phyloP scores from a whole-genome alignment of 1,139 yeast genomes.

The Nadsonia starkeyi-henricii region DNA sequence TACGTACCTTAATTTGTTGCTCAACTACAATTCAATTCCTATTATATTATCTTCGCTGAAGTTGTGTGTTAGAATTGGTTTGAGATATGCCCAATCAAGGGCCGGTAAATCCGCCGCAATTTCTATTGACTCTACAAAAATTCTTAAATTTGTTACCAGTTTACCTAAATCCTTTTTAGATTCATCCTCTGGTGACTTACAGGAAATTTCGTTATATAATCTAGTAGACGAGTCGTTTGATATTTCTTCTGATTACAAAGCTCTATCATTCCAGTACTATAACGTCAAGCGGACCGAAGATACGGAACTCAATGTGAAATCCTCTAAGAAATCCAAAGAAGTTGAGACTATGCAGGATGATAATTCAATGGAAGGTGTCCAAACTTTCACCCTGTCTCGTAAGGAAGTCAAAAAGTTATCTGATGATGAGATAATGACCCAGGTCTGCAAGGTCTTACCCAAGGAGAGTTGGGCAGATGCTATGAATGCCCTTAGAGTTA shows the following conservation, averaged over 20 bases:
- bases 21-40: slow-evolving; percentile 46
- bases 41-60: slow-evolving; percentile 51
- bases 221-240: slow-evolving; percentile 14
- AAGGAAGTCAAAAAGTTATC: slow-evolving; percentile 16
- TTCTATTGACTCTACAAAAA: slow-evolving; percentile 16
- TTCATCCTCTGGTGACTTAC: slow-evolving; percentile 12
- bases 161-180: slow-evolving; percentile 15
- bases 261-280: slow-evolving; percentile 20
- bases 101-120: slow-evolving; percentile 30
- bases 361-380: neutral
- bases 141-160: slow-evolving; percentile 19
- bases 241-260: slow-evolving; percentile 16
- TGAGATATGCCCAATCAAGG: slow-evolving; percentile 36
- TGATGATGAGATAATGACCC: slow-evolving; percentile 50
- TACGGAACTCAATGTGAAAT: neutral
- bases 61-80: slow-evolving; percentile 48
- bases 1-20: slow-evolving; percentile 45
- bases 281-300: neutral
- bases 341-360: neutral
- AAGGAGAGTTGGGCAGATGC: slow-evolving; percentile 50
- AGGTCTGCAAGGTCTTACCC: slow-evolving; percentile 47
- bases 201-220: slow-evolving; percentile 15
- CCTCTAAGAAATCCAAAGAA: neutral
- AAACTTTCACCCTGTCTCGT: slow-evolving; percentile 12
- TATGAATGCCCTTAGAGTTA: slow-evolving; percentile 45